Evolutionary conservation across 352 stramenopile genomes (phyloP), one percentile per base, ranked within the genome.

Genomic region (Phytophthora constricta): DNA sequence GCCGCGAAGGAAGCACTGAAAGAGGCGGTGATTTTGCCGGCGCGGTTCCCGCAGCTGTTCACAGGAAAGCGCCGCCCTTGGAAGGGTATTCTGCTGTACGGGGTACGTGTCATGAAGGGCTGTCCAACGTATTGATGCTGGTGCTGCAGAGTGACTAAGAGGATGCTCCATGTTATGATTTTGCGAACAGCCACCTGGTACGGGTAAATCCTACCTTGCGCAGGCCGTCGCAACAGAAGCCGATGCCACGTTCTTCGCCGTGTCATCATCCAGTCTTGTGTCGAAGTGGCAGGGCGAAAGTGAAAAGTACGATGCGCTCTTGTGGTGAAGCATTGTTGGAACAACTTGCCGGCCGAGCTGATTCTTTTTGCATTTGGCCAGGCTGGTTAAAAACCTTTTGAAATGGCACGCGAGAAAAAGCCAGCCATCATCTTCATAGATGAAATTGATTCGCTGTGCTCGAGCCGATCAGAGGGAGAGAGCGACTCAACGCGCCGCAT

Each of bases 201-300:
- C 90, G 4, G 96, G 96, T 74, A 99, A 99, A 78, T 98, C 95
- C 39, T 99, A 98, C 62, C 77, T 99, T 27, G 96, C 96, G 3
- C 98, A 99, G 59, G 98, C 98, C 2, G 97, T 99, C 1, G 98
- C 98, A n/a, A 99, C 97, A 0, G 97, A 99, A 79, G 95, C 97
- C 10, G 97, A 99, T 64, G 96, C 94, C 31, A 98, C 94, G 1
- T 99, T 99, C 70, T 99, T 99, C 72, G 91, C 96, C 9, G 96
- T 99, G 1, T 99, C 93, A 23, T 99, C 96, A n/a, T 96, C 97
- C 5, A 98, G 98, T 71, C 84, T 99, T 14, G 97, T 99, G 48
- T 97, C 90, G 49, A 99, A 99, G 82, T 99, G 96, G 91, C 84
- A 99, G 70, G 98, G 98, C 28, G 97, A 99, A 76, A 97, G 93